Conservation (phyloP, 129 eudicot species). For the Arctium minus region DNA sequence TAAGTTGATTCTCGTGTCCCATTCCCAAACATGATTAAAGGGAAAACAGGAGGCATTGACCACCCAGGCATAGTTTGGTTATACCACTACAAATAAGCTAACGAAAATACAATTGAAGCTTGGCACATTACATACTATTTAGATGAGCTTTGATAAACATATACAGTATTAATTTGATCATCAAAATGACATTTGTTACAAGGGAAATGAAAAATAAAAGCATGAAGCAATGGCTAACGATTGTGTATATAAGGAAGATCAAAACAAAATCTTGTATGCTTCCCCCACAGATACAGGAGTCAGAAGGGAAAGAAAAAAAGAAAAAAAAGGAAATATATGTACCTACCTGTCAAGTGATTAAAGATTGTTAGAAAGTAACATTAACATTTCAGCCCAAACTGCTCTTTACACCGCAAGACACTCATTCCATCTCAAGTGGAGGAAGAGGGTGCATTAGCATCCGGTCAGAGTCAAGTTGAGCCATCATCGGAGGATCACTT, state of each 20-base stretch:
- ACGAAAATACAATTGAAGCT: not conserved
- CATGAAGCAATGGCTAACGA: not conserved
- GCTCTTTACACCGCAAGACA: not conserved
- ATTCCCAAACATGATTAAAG: too few species aligned
- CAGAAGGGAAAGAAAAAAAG: not conserved
- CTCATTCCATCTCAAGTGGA: conserved; percentile 64
- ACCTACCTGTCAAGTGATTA: not conserved
- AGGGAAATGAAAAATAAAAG: not conserved
- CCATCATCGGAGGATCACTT: conserved; percentile 47
- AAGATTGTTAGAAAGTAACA: not conserved
- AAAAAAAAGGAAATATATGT: not conserved
- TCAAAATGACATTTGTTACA: conserved; percentile 18
- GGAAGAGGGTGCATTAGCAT: conserved; percentile 48
- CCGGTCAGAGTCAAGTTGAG: conserved; percentile 46
- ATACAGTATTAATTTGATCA: conserved; percentile 3
- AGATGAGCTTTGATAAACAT: conserved; percentile 6
- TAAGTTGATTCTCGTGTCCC: too few species aligned
- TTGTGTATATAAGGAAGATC: not conserved
- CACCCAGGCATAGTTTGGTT: not conserved
- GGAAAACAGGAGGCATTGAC: too few species aligned
- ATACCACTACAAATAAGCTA: not conserved
- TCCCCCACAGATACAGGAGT: not conserved
- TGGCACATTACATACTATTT: not conserved
- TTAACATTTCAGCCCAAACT: not conserved
- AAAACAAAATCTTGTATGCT: not conserved